phyloP scores from a whole-genome alignment of 1,284 basidiomycete species.

The Hypsizygus ulmarius region DNA sequence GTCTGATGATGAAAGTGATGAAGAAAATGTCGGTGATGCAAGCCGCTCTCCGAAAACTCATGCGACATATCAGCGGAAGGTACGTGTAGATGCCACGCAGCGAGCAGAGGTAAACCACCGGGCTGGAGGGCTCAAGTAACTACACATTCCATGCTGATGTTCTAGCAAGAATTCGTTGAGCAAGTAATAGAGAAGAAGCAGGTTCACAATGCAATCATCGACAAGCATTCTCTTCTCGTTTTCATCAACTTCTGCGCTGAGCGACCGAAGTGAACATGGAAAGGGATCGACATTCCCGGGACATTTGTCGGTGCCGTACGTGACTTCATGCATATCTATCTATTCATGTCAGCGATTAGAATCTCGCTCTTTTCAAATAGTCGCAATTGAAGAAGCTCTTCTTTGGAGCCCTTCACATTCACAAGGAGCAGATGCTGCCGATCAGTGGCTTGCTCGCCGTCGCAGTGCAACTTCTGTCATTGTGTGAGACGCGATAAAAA shows the following conservation, averaged over 20 bases:
- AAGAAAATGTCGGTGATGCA: no score
- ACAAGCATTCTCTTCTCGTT: constrained; percentile 12
- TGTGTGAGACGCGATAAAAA: constrained; percentile 26
- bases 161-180: background rate
- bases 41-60: no score
- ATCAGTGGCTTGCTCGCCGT: constrained; percentile 5
- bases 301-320: constrained; percentile 16
- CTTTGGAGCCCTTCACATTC: constrained; percentile 19
- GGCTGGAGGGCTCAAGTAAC: constrained; percentile 11
- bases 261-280: constrained; percentile 9
- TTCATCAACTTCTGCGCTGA: constrained; percentile 16
- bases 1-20: no score
- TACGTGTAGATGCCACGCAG: no score
- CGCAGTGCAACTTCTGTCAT: constrained; percentile 16
- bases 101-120: background rate
- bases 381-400: constrained; percentile 19
- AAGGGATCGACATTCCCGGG: constrained; percentile 9
- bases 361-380: constrained; percentile 4
- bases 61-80: no score
- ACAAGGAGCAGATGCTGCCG: constrained; percentile 17
- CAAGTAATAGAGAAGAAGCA: background rate
- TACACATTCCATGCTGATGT: no score
- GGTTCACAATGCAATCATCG: constrained; percentile 15
- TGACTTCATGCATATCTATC: no score
- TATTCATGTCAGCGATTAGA: no score